These are phyloP conservation scores for Phytophthora idaei DNA, from an alignment of 352 stramenopile species.

Conservation along the genomic window DNA sequence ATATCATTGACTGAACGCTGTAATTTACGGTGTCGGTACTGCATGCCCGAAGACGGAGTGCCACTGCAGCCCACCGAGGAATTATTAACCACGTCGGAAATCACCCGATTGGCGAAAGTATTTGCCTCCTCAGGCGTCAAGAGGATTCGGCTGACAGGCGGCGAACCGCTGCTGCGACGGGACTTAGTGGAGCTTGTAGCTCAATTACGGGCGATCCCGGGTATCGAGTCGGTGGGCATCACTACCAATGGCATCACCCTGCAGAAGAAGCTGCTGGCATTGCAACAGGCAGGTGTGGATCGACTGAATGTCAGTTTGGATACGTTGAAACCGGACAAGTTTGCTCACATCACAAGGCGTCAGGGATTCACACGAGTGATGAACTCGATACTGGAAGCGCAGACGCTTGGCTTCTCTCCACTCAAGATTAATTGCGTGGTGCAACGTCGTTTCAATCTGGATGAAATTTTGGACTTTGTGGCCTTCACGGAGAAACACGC, in stretches of 20 bases:
- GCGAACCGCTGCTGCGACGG: slow-evolving; percentile 83
- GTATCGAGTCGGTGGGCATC: slow-evolving; percentile 89
- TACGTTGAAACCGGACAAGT: slow-evolving; percentile 92
- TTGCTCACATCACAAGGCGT: slow-evolving; percentile 93
- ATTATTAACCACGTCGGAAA: slow-evolving; percentile 91
- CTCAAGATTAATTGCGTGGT: slow-evolving; percentile 99
- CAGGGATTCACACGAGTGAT: slow-evolving; percentile 89
- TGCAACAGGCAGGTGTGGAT: slow-evolving; percentile 88
- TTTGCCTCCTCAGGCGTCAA: slow-evolving; percentile 92
- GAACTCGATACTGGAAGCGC: slow-evolving; percentile 77
- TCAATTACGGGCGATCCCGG: slow-evolving; percentile 61
- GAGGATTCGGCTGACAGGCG: slow-evolving; percentile 95
- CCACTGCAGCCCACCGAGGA: slow-evolving; percentile 76
- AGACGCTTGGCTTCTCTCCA: slow-evolving; percentile 51
- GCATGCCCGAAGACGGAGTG: slow-evolving; percentile 96
- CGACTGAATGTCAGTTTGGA: slow-evolving; percentile 97
- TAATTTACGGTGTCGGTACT: slow-evolving; percentile 97
- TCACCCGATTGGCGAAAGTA: slow-evolving; percentile 87
- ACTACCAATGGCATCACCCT: slow-evolving; percentile 97
- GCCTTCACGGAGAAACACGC: slow-evolving; percentile 84
- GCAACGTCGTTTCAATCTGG: slow-evolving; percentile 95
- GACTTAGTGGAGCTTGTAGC: slow-evolving; percentile 63
- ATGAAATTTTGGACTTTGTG: slow-evolving; percentile 96
- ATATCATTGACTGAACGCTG: slow-evolving; percentile 97
- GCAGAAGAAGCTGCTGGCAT: slow-evolving; percentile 72